These are phyloP conservation scores for Rhododendron griersonianum DNA, from an alignment of 148 eudicot genomes.

Conservation along the genomic window DNA sequence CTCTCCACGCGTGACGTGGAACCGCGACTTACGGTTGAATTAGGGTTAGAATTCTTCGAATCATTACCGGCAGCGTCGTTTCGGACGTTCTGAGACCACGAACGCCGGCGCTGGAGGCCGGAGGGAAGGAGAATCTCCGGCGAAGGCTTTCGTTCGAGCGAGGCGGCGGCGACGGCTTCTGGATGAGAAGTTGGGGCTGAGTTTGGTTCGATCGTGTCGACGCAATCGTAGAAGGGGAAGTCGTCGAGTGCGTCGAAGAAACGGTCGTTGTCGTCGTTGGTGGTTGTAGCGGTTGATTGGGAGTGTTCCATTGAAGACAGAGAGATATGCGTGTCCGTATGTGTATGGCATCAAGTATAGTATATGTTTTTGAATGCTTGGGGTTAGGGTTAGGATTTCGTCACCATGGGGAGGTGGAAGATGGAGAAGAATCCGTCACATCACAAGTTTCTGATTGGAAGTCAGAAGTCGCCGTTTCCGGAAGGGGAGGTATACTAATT, in stretches of 20 bases:
- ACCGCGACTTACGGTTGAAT: constrained; percentile 2
- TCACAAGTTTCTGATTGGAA: background rate
- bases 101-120: constrained; percentile 39
- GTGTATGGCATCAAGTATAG: background rate
- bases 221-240: constrained; percentile 53
- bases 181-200: constrained; percentile 13
- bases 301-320: constrained; percentile 24
- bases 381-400: background rate
- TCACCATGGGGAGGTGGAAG: background rate
- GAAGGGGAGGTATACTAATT: too few relatives aligned
- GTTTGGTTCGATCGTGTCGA: constrained; percentile 5
- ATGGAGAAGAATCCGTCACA: background rate
- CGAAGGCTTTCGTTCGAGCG: background rate
- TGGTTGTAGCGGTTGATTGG: background rate
- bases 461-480: background rate
- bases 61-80: background rate
- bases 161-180: background rate
- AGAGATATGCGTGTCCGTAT: background rate
- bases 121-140: constrained; percentile 12
- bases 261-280: constrained; percentile 19
- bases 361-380: background rate
- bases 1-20: background rate
- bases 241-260: constrained; percentile 51
- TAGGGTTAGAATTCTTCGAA: background rate
- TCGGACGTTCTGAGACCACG: constrained; percentile 7